Conservation (phyloP, 202 grass and related monocot species). For the Carex arenaria region DNA sequence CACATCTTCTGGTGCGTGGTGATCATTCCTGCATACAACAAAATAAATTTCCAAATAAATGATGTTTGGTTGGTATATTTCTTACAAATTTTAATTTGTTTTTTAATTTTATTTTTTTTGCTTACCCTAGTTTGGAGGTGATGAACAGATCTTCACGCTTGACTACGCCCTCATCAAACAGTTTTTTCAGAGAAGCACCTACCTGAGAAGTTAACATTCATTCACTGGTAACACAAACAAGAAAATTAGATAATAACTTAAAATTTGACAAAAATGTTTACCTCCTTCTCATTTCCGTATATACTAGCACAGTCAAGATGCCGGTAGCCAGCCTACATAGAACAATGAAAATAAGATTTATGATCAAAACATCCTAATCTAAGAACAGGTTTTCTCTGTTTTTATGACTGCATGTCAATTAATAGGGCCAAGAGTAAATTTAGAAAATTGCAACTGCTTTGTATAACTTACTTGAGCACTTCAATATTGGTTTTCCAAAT, state of each 20-base stretch:
- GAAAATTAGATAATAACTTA: not conserved
- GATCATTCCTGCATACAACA: slow-evolving; percentile 39
- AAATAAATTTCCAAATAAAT: too few relatives aligned
- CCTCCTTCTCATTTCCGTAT: slow-evolving; percentile 63
- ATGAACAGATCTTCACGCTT: slow-evolving; percentile 69
- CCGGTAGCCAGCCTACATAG: slow-evolving; percentile 50
- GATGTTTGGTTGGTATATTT: too few relatives aligned
- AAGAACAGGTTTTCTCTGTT: not conserved
- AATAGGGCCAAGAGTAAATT: not conserved
- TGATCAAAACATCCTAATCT: not conserved
- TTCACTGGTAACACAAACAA: not conserved
- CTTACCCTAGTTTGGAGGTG: slow-evolving; percentile 79
- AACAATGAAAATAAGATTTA: not conserved
- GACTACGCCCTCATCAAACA: slow-evolving; percentile 43
- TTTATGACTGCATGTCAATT: not conserved
- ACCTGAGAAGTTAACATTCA: slow-evolving; percentile 34
- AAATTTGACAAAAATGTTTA: slow-evolving; percentile 8
- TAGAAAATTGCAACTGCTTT: not conserved
- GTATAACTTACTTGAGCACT: too few relatives aligned
- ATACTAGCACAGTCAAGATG: slow-evolving; percentile 58
- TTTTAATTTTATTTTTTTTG: not conserved
- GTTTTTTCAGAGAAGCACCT: slow-evolving; percentile 56
- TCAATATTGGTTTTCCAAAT: too few relatives aligned
- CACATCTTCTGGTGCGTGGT: slow-evolving; percentile 69
- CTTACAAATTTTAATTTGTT: not conserved